Evolutionary conservation across 352 stramenopile species (phyloP), one percentile per base, ranked within the genome.

Genomic region (Globisporangium yorkense): DNA sequence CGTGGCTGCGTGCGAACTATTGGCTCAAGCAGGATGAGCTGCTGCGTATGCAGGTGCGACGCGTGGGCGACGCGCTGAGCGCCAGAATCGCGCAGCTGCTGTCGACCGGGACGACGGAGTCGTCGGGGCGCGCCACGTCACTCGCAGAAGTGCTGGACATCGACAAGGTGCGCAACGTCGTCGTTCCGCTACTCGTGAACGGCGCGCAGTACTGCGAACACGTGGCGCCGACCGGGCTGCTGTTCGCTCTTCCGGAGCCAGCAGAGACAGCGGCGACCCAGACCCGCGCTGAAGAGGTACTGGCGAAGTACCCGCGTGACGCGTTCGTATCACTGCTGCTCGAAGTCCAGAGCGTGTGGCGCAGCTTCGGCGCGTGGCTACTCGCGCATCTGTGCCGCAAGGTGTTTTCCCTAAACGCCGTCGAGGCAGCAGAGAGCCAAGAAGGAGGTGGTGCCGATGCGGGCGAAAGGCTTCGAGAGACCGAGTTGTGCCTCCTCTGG

Each of bases 1-100:
- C 86, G 40, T 98, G 92, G 75, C 84, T 97, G 57, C 75, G 79
- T 31, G 62, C 67, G 1, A 88, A 93, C 45, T 98, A 97, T 70
- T 98, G 93, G 93, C 67, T 63, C 56, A 72, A 74, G 52, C 77
- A 97, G 57, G 78, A 87, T 41, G 64, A 74, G 1, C 54, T 74
- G 12, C 60, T 94, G 49, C 67, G 71, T 37, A 44, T 27, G 1
- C 74, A 76, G 24, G 84, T 92, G 35, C 68, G 78, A 27, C 65
- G 71, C 16, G 57, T 81, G 13, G 72, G 59, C 12, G 62, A 71
- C 44, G 74, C 58, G 43, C 44, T 93, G 41, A 58, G 71, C 21
- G 9, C 62, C 10, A 65, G 68, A 35, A 52, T 74, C n/a, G 47
- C 9, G 16, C 27, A 63, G 53, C 13, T 71, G 64, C 29, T 64